These are phyloP conservation scores for Eutrema heterophyllum DNA, from an alignment of 345 rosid species.

Conservation along the genomic window DNA sequence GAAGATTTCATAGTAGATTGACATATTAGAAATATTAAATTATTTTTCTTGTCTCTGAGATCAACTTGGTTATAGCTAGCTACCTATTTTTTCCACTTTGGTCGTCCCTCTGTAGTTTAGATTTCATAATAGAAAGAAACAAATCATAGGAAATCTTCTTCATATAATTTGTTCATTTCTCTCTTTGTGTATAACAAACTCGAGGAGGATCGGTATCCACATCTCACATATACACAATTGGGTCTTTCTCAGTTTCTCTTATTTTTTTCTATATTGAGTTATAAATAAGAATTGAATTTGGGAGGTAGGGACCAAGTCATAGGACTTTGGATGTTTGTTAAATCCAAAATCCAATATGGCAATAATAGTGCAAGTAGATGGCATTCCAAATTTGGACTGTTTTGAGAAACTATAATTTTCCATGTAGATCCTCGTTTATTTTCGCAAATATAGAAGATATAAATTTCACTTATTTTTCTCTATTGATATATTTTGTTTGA, in stretches of 20 bases:
- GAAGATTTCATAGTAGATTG: slow-evolving; percentile 8
- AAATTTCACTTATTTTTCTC: neutral
- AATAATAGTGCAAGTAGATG: slow-evolving; percentile 17
- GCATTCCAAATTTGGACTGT: slow-evolving; percentile 1
- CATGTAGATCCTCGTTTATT: neutral
- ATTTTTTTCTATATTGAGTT: neutral
- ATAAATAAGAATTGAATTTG: neutral
- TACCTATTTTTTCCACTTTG: neutral
- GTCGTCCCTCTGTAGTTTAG: neutral
- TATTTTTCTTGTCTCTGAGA: neutral
- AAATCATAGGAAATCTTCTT: neutral
- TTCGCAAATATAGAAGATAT: neutral
- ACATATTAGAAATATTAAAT: neutral
- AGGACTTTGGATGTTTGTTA: slow-evolving; percentile 12
- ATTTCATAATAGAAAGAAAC: neutral
- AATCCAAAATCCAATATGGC: slow-evolving; percentile 1
- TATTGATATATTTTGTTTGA: neutral
- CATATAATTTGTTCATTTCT: neutral
- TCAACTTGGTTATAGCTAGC: slow-evolving; percentile 3
- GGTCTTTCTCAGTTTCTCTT: neutral
- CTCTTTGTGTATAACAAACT: neutral
- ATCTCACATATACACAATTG: neutral
- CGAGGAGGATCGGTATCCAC: neutral
- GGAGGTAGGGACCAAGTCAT: slow-evolving; percentile 16
- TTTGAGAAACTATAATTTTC: neutral